A percentile compares a stretch with the other conserved stretches of the same genome.
Evolutionary conservation across 2,329 filamentous ascomycete genomes (phyloP).

Genomic region (Aotearoamyces nothofagi): DNA sequence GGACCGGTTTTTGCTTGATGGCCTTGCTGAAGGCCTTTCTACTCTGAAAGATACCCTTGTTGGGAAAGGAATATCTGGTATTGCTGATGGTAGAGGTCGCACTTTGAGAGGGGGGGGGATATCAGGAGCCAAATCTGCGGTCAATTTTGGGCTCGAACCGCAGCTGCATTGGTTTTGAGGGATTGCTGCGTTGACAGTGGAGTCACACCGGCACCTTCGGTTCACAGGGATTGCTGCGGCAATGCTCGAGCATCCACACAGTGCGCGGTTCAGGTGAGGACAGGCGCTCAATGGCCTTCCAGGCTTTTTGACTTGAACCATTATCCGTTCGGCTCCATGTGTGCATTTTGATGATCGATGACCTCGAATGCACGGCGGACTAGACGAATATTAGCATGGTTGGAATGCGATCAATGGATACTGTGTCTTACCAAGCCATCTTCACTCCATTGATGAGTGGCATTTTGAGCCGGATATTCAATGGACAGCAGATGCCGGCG

Average conservation of each 20-base stretch:
- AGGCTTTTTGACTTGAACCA: slow-evolving; percentile 58
- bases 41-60: no score
- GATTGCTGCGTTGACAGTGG: neutral
- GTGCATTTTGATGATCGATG: slow-evolving; percentile 64
- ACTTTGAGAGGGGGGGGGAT: no score
- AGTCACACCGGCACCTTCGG: neutral
- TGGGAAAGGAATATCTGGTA: neutral
- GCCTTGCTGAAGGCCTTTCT: no score
- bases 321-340: slow-evolving; percentile 49
- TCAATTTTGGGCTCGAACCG: neutral
- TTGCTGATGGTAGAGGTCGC: neutral
- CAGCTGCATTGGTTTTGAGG: neutral
- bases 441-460: slow-evolving; percentile 55
- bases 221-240: neutral
- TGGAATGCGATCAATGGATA: slow-evolving; percentile 4
- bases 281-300: slow-evolving; percentile 40
- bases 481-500: slow-evolving; percentile 4
- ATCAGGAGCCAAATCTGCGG: no score
- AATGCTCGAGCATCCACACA: neutral
- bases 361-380: slow-evolving; percentile 60
- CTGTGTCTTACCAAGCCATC: slow-evolving; percentile 51
- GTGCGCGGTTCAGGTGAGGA: neutral
- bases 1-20: no score
- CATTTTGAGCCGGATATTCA: slow-evolving; percentile 32
- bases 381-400: slow-evolving; percentile 18